Evolutionary conservation across 2,329 filamentous ascomycete species (phyloP).

Genomic region (Rhytidhysteron rufulum): DNA sequence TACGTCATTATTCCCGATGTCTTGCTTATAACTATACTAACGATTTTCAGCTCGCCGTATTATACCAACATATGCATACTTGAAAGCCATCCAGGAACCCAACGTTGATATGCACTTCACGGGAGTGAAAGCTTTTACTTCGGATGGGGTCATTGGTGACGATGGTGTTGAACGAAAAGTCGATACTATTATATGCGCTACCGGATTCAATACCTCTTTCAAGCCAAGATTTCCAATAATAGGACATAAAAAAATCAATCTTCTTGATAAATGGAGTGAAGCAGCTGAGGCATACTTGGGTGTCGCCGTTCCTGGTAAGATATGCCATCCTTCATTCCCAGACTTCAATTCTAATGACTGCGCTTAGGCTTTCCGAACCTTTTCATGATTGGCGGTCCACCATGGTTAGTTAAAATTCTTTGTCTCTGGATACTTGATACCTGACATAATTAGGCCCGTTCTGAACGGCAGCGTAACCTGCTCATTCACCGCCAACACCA

Average conservation of each 20-base stretch:
- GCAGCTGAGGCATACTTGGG: not conserved
- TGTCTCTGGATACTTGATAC: no score
- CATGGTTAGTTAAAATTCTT: no score
- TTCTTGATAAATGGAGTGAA: not conserved
- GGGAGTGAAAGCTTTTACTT: not conserved
- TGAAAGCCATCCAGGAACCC: not conserved
- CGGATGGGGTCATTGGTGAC: not conserved
- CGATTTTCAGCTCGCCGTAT: no score
- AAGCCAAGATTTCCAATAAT: not conserved
- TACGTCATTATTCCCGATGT: no score
- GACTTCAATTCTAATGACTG: no score
- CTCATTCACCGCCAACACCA: not conserved
- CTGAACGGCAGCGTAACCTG: not conserved
- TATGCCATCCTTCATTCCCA: no score
- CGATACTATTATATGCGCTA: not conserved
- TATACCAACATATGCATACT: not conserved
- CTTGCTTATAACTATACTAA: no score
- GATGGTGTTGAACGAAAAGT: not conserved
- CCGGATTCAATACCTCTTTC: not conserved
- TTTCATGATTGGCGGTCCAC: not conserved
- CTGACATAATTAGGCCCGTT: no score
- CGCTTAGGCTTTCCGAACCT: not conserved
- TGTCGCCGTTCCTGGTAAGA: not conserved
- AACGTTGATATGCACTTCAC: constrained; percentile 1
- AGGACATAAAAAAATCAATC: not conserved